A percentile compares a stretch with the other conserved stretches of the same genome.
Conservation (phyloP, 2,329 filamentous ascomycete species). For the Pestalotiopsis sp. region DNA sequence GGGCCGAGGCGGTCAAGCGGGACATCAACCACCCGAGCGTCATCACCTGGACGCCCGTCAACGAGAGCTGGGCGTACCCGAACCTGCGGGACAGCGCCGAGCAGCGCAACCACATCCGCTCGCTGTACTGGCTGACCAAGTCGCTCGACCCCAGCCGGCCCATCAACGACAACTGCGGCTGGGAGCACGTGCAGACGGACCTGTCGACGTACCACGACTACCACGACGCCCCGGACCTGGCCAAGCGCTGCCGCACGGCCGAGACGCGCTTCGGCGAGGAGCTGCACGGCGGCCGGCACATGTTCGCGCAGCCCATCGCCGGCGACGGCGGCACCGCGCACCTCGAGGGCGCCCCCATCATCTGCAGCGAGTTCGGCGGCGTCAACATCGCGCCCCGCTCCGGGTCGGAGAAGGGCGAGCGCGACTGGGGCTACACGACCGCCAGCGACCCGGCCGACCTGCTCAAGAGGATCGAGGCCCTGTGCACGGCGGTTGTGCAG, state of each 20-base stretch:
- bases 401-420: slow-evolving; percentile 39
- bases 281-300: slow-evolving; percentile 43
- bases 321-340: slow-evolving; percentile 54
- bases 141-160: slow-evolving; percentile 64
- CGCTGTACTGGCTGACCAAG: slow-evolving; percentile 67
- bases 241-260: slow-evolving; percentile 54
- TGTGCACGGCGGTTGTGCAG: slow-evolving; percentile 60
- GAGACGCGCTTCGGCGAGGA: slow-evolving; percentile 57
- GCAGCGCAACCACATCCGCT: slow-evolving; percentile 66
- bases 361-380: slow-evolving; percentile 70
- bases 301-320: slow-evolving; percentile 55
- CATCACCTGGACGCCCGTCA: slow-evolving; percentile 69
- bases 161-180: slow-evolving; percentile 73
- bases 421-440: slow-evolving; percentile 71
- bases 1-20: slow-evolving; percentile 62
- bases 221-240: slow-evolving; percentile 57
- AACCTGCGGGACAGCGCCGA: slow-evolving; percentile 56
- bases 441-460: slow-evolving; percentile 62
- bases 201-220: slow-evolving; percentile 72
- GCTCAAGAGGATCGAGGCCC: slow-evolving; percentile 57
- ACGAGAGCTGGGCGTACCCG: slow-evolving; percentile 66
- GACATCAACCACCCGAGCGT: slow-evolving; percentile 69
- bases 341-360: slow-evolving; percentile 56
- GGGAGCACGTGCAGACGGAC: slow-evolving; percentile 69
- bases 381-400: slow-evolving; percentile 63